phyloP scores from a whole-genome alignment of 345 rosid species.

The Salix viminalis region DNA sequence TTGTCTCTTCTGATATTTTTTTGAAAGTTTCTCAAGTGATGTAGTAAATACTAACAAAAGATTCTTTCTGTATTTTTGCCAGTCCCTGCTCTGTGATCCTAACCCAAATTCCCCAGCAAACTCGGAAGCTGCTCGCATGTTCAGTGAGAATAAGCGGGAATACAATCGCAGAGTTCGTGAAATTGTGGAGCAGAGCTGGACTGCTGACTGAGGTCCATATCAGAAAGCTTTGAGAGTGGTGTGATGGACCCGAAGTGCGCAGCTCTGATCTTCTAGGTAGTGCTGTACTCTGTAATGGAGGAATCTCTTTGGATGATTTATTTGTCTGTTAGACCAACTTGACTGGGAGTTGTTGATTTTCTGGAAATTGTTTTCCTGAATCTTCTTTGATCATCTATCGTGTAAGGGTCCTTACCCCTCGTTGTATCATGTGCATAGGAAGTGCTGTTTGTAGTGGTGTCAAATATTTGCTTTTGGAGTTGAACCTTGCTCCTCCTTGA shows the following conservation, averaged over 20 bases:
- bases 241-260: background rate
- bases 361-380: background rate
- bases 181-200: conserved; percentile 92
- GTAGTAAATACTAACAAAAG: background rate
- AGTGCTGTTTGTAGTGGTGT: background rate
- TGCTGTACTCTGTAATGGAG: conserved; percentile 5
- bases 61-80: background rate
- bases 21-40: background rate
- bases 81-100: conserved; percentile 95
- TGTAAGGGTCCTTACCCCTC: background rate
- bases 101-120: conserved; percentile 97
- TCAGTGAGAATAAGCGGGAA: conserved; percentile 87
- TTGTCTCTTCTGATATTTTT: background rate
- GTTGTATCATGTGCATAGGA: conserved; percentile 17
- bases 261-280: background rate
- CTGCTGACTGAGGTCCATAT: conserved; percentile 48
- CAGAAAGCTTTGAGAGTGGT: background rate
- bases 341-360: conserved; percentile 2
- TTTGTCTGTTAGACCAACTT: conserved; percentile 14
- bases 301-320: conserved; percentile 16
- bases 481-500: background rate
- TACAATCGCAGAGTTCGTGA: conserved; percentile 88
- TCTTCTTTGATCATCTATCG: background rate
- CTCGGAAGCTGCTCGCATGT: conserved; percentile 98
- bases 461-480: background rate